These are phyloP conservation scores for Calonectria hawksworthii DNA, from an alignment of 2,329 filamentous ascomycete genomes.

Conservation along the genomic window DNA sequence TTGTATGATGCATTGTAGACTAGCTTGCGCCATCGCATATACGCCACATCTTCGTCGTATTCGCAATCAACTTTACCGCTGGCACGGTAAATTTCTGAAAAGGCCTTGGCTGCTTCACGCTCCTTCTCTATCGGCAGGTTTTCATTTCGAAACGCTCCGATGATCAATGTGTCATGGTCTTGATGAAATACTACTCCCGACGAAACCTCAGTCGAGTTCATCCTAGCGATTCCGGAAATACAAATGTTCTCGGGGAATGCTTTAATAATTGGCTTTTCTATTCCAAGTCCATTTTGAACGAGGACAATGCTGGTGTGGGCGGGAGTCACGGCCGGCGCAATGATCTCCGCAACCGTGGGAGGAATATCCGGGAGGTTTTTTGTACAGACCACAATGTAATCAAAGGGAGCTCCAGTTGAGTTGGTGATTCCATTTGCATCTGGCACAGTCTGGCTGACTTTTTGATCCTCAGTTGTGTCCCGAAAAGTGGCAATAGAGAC, in stretches of 20 bases:
- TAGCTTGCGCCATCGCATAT: constrained; percentile 64
- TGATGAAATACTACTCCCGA: neutral
- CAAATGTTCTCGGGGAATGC: constrained; percentile 65
- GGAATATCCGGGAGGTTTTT: constrained; percentile 70
- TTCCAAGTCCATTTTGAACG: constrained; percentile 73
- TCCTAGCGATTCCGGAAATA: constrained; percentile 66
- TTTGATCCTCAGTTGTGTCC: neutral
- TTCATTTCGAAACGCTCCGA: neutral
- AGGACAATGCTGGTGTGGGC: constrained; percentile 67
- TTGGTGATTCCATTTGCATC: neutral
- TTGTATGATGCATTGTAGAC: constrained; percentile 66
- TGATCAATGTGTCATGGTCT: constrained; percentile 1
- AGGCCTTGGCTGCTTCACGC: neutral
- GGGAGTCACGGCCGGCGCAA: constrained; percentile 64
- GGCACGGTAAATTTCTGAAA: neutral
- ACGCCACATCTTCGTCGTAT: constrained; percentile 57
- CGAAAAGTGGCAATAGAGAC: neutral
- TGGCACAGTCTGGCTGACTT: neutral
- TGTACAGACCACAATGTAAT: constrained; percentile 69
- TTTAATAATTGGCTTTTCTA: constrained; percentile 65
- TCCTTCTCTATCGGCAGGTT: neutral
- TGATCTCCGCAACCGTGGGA: constrained; percentile 62
- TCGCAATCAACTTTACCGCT: constrained; percentile 56
- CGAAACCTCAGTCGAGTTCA: constrained; percentile 58
- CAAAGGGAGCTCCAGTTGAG: constrained; percentile 52